Percentiles rank a stretch among this genome's conserved stretches.
Evolutionary conservation across 371 early-diverging fungal species (phyloP).

Genomic region (Mortierella sp.): DNA sequence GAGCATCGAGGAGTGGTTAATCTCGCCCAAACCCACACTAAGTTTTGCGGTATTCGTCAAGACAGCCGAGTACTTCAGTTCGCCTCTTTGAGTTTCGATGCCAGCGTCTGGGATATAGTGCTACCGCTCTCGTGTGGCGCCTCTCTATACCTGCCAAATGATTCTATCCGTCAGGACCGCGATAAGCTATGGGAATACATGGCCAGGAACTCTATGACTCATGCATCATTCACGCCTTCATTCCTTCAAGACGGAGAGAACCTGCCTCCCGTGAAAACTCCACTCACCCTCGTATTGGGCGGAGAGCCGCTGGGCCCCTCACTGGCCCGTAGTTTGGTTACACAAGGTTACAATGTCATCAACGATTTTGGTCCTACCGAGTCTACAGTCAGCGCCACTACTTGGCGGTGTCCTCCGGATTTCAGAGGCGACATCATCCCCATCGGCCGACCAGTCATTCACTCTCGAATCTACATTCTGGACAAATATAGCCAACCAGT

Average conservation of each 20-base stretch:
- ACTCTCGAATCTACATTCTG: conserved; percentile 16
- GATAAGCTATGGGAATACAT: background rate
- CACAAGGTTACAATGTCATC: too few species aligned
- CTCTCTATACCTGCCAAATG: background rate
- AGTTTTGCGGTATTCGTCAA: background rate
- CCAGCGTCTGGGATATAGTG: conserved; percentile 8
- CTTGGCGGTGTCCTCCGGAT: background rate
- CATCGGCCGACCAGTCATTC: conserved; percentile 13
- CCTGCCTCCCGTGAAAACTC: background rate
- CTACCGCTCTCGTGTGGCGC: conserved; percentile 5
- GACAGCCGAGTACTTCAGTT: background rate
- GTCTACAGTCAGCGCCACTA: conserved; percentile 6
- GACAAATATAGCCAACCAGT: conserved; percentile 12
- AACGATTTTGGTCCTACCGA: conserved; percentile 50
- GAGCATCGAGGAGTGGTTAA: conserved; percentile 3
- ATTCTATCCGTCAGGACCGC: conserved; percentile 1
- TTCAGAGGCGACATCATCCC: conserved; percentile 1
- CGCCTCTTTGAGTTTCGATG: conserved; percentile 13
- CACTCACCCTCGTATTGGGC: background rate
- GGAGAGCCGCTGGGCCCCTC: background rate
- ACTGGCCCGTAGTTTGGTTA: too few species aligned
- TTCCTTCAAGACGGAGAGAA: conserved; percentile 12
- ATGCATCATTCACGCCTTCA: conserved; percentile 7
- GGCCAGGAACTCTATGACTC: background rate
- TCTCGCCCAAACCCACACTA: background rate